Base-by-base conservation (phyloP, 2,329 filamentous ascomycete genomes). In the Aspergillus bombycis region DNA sequence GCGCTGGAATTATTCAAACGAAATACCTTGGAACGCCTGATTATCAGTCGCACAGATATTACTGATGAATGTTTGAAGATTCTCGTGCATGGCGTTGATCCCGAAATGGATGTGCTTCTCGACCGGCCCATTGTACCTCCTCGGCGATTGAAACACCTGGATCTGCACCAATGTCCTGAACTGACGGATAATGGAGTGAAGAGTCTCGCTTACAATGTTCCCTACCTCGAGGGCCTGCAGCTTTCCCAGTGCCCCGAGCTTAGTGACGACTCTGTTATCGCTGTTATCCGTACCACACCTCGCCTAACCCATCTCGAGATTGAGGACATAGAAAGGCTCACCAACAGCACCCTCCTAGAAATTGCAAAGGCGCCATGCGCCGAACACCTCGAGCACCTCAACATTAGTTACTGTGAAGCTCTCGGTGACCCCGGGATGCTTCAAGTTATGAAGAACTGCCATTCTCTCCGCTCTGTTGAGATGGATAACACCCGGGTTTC, bases 401-500 rank as follows among this genome's bases (percentile, higher is more conserved):
- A 92, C 60, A 85, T 98, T 69, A 94, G 92, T 71, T 96, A 93
- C 76, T 99, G 95, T 75, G 94, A 96, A 75, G 88, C 86, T 61
- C 79, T 99, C 2, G 89, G 93, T 28, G 95, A 98, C 74, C 81
- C 83, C 0, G 94, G 94, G 61, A 91, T 97, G 86, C 83, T 97
- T 0, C 91, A 91, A 0, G 82, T 97, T 2, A 83, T 98, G 69
- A 92, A 93, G 72, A 86, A 84, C 34, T 96, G 93, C 76, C 84
- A 85, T 0, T 84, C 81, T 16, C 84, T 98, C 16, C 83, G 83
- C 55, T 91, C 85, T 34, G 81, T 96, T 16, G 92, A 96, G 58
- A 89, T 98, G 84, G 95, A 99, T 80, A 98, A 98, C 76, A 98
- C 94, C 0, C 89, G 91, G 54, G 88, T 97, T 66, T 94, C 92